Base-by-base conservation (phyloP, 2,329 filamentous ascomycete species). In the Hymenoscyphus infarciens region DNA sequence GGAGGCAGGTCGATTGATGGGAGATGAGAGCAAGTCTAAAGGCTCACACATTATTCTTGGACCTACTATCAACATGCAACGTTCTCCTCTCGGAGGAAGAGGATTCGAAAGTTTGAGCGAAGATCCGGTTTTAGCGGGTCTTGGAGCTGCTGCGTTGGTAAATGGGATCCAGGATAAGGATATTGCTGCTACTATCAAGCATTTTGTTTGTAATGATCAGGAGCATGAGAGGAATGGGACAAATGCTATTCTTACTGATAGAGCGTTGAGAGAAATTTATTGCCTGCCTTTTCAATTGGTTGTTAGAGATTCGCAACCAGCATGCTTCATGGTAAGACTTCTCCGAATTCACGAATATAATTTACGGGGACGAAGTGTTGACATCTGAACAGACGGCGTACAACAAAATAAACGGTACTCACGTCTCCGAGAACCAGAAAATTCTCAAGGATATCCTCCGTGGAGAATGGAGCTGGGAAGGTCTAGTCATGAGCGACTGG, bases 11-110 rank as follows among this genome's bases (percentile, higher is more conserved):
- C 76, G 81, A 64, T 83, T 85, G 61, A 88, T 91, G 83, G 88
- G 86, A 13, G 75, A 81, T 60, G 88, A 91, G 72, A 83, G 87
- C 70, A 82, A 80, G 64, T 83, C 77, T 59, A 93, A 93, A 75
- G 88, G 87, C 58, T 82, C 88, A 8, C 87, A 91, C 68, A 82
- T 90, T 16, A 84, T 89, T 67, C 80, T 93, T 10, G 90, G 88
- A 1, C 90, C 90, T 0, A 83, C 81, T 0, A 78, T 82, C 42
- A 81, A 77, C 67, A 80, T 81, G 42, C 79, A 81, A 49, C 76
- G 80, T 5, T 77, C 77, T 13, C 80, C 80, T 0, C 74, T 82
- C 0, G 79, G 80, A 6, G 80, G 80, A 3, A 76, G 80, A 35
- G 78, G 78, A 52, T 82, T 81, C 63, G 80, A 82, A 65, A 77